These are phyloP conservation scores for Candida pseudofarinosa DNA, from an alignment of 805 yeast species.

Conservation along the genomic window DNA sequence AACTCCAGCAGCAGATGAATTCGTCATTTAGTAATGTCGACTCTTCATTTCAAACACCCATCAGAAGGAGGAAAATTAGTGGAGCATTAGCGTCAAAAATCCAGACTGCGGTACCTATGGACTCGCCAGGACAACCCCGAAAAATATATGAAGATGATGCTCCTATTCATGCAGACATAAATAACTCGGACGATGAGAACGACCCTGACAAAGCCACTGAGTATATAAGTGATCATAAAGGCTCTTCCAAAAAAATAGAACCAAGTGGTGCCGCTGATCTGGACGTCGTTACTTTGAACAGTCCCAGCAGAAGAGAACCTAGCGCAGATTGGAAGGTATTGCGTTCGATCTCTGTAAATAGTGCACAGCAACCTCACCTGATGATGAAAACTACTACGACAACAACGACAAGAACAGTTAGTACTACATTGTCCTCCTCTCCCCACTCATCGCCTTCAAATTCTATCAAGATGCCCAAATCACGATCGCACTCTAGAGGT, in stretches of 20 bases:
- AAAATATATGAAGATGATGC: conserved; percentile 48
- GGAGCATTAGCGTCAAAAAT: conserved; percentile 67
- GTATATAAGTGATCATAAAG: conserved; percentile 19
- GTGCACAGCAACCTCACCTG: conserved; percentile 28
- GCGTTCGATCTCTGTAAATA: conserved; percentile 34
- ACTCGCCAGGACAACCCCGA: conserved; percentile 97
- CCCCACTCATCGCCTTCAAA: conserved; percentile 26
- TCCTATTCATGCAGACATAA: conserved; percentile 10
- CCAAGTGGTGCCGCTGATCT: conserved; percentile 7
- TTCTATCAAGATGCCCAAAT: conserved; percentile 21
- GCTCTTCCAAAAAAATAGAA: conserved; percentile 12
- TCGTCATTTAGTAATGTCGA: conserved; percentile 30
- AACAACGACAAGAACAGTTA: conserved; percentile 48
- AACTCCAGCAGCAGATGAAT: conserved; percentile 28
- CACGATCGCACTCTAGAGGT: conserved; percentile 19
- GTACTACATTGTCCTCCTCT: conserved; percentile 34
- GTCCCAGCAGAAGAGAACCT: conserved; percentile 22
- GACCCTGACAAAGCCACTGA: conserved; percentile 5
- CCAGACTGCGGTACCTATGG: conserved; percentile 79
- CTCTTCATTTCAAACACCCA: conserved; percentile 66
- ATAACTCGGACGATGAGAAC: conserved; percentile 44
- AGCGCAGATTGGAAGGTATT: conserved; percentile 36
- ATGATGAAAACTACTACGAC: conserved; percentile 43
- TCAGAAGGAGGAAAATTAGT: conserved; percentile 60
- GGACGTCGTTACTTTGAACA: conserved; percentile 11